Conservation (phyloP, 2,329 filamentous ascomycete genomes). For the Cercospora sp. region DNA sequence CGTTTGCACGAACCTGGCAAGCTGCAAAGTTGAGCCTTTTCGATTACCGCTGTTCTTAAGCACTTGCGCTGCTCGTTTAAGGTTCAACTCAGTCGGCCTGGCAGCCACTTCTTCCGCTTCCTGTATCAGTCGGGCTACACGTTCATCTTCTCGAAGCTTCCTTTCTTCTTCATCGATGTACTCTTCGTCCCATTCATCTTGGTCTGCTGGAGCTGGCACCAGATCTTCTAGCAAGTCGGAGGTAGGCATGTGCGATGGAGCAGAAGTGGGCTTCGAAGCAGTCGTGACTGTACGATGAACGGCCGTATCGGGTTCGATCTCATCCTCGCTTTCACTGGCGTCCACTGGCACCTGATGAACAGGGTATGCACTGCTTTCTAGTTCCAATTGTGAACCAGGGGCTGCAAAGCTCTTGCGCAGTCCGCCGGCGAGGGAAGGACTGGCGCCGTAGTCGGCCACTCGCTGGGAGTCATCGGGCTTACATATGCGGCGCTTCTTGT, state of each 20-base stretch:
- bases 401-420: conserved; percentile 56
- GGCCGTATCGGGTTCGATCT: conserved; percentile 24
- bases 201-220: conserved; percentile 30
- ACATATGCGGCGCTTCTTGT: conserved; percentile 51
- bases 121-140: conserved; percentile 48
- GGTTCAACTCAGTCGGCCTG: conserved; percentile 46
- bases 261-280: background rate
- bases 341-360: background rate
- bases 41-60: conserved; percentile 58
- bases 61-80: conserved; percentile 51
- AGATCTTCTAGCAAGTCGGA: conserved; percentile 31
- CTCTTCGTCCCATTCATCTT: conserved; percentile 44
- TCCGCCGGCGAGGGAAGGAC: conserved; percentile 42
- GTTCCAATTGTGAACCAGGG: conserved; percentile 50
- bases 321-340: conserved; percentile 16
- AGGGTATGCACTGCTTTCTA: conserved; percentile 26
- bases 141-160: conserved; percentile 52
- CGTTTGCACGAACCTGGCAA: conserved; percentile 46
- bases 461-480: conserved; percentile 41
- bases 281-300: background rate
- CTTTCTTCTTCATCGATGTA: conserved; percentile 60
- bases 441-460: conserved; percentile 51
- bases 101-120: conserved; percentile 49
- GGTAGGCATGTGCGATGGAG: conserved; percentile 9
- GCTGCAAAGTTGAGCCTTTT: conserved; percentile 60